Percentiles rank a stretch among this genome's conserved stretches.
Evolutionary conservation across 768 basidiomycete species (phyloP).

Genomic region (Tricholoma sp.): DNA sequence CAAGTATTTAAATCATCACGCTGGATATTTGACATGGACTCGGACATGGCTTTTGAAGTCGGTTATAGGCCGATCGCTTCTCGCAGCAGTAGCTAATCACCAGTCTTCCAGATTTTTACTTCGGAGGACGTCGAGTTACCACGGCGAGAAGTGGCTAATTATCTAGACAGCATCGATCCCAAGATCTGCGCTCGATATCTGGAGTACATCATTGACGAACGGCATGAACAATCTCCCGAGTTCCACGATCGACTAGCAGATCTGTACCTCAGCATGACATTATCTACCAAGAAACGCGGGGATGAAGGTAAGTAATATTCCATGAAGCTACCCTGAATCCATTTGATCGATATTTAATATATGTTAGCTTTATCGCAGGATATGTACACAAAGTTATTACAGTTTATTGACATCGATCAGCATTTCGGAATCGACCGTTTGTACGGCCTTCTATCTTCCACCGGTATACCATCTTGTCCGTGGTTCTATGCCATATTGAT

Average conservation of each 20-base stretch:
- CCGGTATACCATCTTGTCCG: conserved; percentile 45
- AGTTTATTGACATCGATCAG: conserved; percentile 68
- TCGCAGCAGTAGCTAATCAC: not conserved
- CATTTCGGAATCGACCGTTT: conserved; percentile 75
- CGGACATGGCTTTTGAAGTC: conserved; percentile 74
- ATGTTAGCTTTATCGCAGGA: conserved; percentile 27
- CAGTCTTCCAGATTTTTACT: conserved; percentile 71
- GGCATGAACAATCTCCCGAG: conserved; percentile 56
- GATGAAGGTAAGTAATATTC: conserved; percentile 45
- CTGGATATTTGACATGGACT: conserved; percentile 81
- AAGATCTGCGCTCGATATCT: conserved; percentile 74
- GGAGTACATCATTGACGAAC: conserved; percentile 76
- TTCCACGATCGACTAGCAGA: conserved; percentile 92
- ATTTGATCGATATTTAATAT: not conserved
- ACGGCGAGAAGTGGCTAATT: conserved; percentile 66
- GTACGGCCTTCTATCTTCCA: conserved; percentile 74
- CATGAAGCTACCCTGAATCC: too few relatives aligned
- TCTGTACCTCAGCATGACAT: conserved; percentile 71
- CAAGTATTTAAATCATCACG: conserved; percentile 77
- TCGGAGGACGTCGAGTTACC: conserved; percentile 94
- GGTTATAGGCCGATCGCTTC: not conserved
- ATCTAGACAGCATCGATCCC: conserved; percentile 67
- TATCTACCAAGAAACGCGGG: conserved; percentile 49
- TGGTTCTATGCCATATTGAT: not conserved
- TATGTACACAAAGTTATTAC: conserved; percentile 65